These are phyloP conservation scores for Chlorella sp. DNA, from an alignment of 139 green algal genomes.

Conservation along the genomic window DNA sequence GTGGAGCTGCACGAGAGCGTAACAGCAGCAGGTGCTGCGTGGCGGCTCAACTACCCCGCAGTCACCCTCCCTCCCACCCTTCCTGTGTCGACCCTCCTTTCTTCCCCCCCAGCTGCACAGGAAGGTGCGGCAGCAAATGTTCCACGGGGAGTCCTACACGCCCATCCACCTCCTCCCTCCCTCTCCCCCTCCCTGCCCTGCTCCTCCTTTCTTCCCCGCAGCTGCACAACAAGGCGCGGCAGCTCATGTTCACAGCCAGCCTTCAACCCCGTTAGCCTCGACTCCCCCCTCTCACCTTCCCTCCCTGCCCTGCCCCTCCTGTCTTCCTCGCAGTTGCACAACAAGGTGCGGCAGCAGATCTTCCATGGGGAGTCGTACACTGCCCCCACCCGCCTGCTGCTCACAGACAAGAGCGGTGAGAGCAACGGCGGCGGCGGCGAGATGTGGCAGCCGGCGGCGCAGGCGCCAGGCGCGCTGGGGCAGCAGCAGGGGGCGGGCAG, in stretches of 20 bases:
- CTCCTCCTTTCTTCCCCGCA: constrained; percentile 11
- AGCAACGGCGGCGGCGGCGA: neutral
- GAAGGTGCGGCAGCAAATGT: constrained; percentile 69
- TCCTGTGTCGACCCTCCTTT: neutral
- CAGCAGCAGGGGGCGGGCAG: too few relatives aligned
- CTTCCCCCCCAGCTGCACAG: constrained; percentile 72
- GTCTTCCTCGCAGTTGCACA: constrained; percentile 68
- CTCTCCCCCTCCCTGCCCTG: neutral
- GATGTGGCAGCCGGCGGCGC: neutral
- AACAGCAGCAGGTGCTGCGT: too few relatives aligned
- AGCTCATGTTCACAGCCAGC: constrained; percentile 58
- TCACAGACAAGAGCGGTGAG: neutral
- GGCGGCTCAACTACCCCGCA: too few relatives aligned
- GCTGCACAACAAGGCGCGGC: constrained; percentile 79
- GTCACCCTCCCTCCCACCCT: neutral
- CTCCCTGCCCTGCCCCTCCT: neutral
- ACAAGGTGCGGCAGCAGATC: constrained; percentile 69
- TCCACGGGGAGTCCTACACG: constrained; percentile 26
- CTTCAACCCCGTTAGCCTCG: too few relatives aligned
- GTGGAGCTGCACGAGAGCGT: too few relatives aligned
- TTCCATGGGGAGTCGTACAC: constrained; percentile 38
- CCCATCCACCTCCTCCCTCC: too few relatives aligned
- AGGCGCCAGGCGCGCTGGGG: neutral
- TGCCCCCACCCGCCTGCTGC: too few relatives aligned
- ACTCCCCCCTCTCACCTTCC: too few relatives aligned